Evolutionary conservation across 345 rosid genomes (phyloP).

Genomic region (Salix arbutifolia): DNA sequence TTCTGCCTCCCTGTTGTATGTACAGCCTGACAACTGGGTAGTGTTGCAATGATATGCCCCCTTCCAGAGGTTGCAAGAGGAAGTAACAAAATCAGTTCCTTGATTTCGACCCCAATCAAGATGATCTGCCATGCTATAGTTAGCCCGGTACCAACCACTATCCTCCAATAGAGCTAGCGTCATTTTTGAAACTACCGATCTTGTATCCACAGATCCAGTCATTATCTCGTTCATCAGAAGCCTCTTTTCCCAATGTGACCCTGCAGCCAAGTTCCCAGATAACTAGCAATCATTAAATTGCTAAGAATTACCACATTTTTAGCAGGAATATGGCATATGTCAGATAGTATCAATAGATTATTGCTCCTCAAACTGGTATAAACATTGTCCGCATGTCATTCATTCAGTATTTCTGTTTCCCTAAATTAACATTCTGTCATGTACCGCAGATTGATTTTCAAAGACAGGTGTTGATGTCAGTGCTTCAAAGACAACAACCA

Average conservation of each 20-base stretch:
- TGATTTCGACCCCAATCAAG: constrained; percentile 98
- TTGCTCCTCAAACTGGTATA: background rate
- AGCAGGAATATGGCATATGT: background rate
- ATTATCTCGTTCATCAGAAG: constrained; percentile 98
- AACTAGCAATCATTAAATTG: constrained; percentile 6
- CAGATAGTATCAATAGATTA: background rate
- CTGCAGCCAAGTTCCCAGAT: constrained; percentile 30
- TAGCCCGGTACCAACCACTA: constrained; percentile 99
- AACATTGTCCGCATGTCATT: background rate
- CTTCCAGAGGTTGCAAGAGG: constrained; percentile 93
- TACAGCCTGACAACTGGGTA: constrained; percentile 89
- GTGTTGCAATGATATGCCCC: constrained; percentile 95
- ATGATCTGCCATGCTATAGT: constrained; percentile 93
- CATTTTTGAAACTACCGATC: constrained; percentile 98
- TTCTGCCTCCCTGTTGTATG: constrained; percentile 98
- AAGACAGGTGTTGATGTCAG: background rate
- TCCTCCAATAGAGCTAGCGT: constrained; percentile 92
- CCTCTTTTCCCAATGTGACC: constrained; percentile 99
- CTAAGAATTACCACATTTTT: background rate
- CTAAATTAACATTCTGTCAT: background rate
- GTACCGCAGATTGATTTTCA: background rate
- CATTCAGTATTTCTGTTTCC: background rate
- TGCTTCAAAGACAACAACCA: background rate
- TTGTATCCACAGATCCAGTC: constrained; percentile 98
- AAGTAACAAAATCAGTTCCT: constrained; percentile 89